Base-by-base conservation (phyloP, 306 rosid species). In the Luffa aegyptiaca region DNA sequence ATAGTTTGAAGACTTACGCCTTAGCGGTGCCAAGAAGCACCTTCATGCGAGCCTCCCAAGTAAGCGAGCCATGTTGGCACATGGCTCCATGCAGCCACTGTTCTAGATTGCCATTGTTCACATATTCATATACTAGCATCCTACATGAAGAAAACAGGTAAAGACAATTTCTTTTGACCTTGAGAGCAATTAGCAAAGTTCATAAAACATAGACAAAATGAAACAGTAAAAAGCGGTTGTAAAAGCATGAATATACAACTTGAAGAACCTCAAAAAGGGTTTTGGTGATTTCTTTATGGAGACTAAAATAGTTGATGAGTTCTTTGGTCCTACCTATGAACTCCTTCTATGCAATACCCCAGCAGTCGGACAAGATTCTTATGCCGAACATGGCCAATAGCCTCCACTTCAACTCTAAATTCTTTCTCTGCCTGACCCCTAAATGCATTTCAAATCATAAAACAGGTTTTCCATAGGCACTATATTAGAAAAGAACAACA, bases 381-480 rank as follows among this genome's bases (percentile, higher is more conserved):
- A 84, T 94, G 98, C 69, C 96, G 87, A 84, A 94, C 97, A 86
- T 94, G 97, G 45, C 98, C 98, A 77, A 94, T 94, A 48, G 98
- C 98, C 82, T 94, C 98, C 84, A 94, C 98, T 89, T 94, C 97
- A 80, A 94, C 98, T 83, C 97, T 84, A 86, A 94, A 94, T 84
- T 94, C 98, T 86, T 90, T 94, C 91, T 94, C 98, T 12, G 98
- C 98, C 78, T 94, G 98, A 62, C 98, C 98, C 90, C 98, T 94
- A 65, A 65, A 48, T 31, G 61, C 78, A 74, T 74, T 74, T 51
- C 61, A 74, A 8, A 35, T 51, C 56, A 51, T 51, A 16, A 80
- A 33, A 12, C 21, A 56, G 31, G 20, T 49, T 57, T 85, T 75
- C 69, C 55, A 12, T 72, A 73, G 58, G 39, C 55, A 57, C 35